phyloP scores from a whole-genome alignment of 768 basidiomycete species.

The Chalciporus chontae region DNA sequence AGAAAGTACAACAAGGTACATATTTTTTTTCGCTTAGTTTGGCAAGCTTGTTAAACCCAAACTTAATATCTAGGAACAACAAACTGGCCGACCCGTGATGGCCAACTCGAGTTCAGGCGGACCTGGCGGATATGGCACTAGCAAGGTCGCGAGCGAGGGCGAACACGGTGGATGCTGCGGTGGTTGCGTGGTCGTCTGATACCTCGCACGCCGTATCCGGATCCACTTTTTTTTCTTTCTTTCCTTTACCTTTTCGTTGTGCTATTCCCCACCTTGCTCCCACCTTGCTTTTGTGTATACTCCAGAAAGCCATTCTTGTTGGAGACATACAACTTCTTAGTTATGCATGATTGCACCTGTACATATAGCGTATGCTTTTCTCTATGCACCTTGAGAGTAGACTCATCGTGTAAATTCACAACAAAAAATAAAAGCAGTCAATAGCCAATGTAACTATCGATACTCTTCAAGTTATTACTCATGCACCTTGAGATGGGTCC shows the following conservation, averaged over 20 bases:
- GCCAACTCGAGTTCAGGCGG: conserved; percentile 40
- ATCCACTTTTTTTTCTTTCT: not conserved
- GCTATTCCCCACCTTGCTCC: conserved; percentile 2
- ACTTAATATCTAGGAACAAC: conserved; percentile 53
- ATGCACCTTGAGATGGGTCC: conserved; percentile 24
- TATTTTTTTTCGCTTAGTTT: conserved; percentile 28
- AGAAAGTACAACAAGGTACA: conserved; percentile 83
- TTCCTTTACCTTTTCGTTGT: conserved; percentile 8
- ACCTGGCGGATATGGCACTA: conserved; percentile 45
- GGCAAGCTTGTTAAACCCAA: not conserved
- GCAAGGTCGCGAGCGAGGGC: conserved; percentile 48
- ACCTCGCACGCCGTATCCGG: not conserved
- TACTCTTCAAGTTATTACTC: conserved; percentile 7
- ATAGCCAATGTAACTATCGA: not conserved
- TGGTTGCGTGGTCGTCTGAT: conserved; percentile 59
- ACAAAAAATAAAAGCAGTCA: not conserved
- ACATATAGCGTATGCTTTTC: conserved; percentile 23
- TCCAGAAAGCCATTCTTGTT: conserved; percentile 5
- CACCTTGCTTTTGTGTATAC: conserved; percentile 16
- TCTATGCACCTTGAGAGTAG: conserved; percentile 4
- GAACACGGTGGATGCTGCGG: conserved; percentile 60
- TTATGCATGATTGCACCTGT: conserved; percentile 19
- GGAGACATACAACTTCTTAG: conserved; percentile 6
- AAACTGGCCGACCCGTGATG: conserved; percentile 68
- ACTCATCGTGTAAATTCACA: not conserved